Evolutionary conservation across 108 stramenopile genomes (phyloP).

Genomic region (Aureococcus anophagefferens): DNA sequence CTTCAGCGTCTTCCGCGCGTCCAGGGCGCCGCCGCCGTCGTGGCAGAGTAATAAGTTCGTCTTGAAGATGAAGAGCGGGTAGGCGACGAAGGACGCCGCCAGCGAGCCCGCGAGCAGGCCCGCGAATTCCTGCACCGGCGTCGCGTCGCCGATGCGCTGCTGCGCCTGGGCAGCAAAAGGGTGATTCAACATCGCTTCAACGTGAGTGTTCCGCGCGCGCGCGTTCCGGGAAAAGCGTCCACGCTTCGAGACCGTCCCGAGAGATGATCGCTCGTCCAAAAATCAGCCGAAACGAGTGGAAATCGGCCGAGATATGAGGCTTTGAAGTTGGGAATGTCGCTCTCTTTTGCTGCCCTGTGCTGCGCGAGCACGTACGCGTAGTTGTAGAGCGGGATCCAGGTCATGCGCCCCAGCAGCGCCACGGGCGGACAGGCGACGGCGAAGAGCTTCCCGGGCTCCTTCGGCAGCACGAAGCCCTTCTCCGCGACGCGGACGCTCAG

Average conservation of each 20-base stretch:
- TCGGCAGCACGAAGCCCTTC: too few relatives aligned
- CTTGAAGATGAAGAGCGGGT: not conserved
- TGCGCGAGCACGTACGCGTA: not conserved
- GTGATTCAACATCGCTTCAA: too few relatives aligned
- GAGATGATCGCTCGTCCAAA: too few relatives aligned
- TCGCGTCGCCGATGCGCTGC: not conserved
- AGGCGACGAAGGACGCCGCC: not conserved
- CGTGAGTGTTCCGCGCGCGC: too few relatives aligned
- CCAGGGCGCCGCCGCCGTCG: not conserved
- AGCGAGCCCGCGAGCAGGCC: not conserved
- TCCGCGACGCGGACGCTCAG: not conserved
- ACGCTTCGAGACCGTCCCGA: too few relatives aligned
- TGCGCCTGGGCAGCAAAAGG: too few relatives aligned
- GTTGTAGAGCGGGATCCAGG: not conserved
- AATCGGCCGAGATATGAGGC: too few relatives aligned
- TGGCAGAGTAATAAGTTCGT: not conserved
- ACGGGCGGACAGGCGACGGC: not conserved
- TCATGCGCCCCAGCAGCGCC: not conserved
- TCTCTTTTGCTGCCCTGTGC: too few relatives aligned
- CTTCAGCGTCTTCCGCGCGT: not conserved
- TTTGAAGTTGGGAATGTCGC: too few relatives aligned
- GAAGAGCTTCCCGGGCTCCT: too few relatives aligned
- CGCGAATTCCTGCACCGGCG: not conserved
- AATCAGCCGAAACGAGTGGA: too few relatives aligned
- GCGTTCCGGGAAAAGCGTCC: too few relatives aligned